Evolutionary conservation across 805 yeast species (phyloP).

Genomic region (Teunomyces barrocoloradensis): DNA sequence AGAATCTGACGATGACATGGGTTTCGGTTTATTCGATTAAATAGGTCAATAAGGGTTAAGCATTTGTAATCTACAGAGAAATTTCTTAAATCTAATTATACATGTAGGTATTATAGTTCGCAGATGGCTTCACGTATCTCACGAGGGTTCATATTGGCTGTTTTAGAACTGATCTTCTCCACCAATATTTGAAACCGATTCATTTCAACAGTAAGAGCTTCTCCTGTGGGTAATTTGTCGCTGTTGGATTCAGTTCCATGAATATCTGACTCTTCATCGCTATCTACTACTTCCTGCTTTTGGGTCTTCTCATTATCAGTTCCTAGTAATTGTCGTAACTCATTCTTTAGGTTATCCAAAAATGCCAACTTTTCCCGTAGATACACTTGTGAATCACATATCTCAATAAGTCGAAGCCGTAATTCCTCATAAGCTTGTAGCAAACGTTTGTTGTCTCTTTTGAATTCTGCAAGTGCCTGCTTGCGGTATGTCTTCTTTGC

Average conservation of each 20-base stretch:
- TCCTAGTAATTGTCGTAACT: slow-evolving; percentile 4
- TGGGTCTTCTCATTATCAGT: background rate
- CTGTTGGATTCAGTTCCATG: background rate
- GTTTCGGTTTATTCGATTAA: slow-evolving; percentile 98
- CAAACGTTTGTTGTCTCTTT: background rate
- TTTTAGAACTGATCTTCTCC: slow-evolving; percentile 19
- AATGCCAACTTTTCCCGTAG: slow-evolving; percentile 30
- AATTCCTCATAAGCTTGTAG: slow-evolving; percentile 20
- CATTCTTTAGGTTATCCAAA: slow-evolving; percentile 14
- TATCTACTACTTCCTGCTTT: slow-evolving; percentile 12
- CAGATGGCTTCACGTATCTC: slow-evolving; percentile 4
- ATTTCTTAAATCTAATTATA: background rate
- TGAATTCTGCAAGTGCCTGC: background rate
- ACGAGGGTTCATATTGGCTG: slow-evolving; percentile 2
- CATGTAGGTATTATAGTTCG: background rate
- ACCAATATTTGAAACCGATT: slow-evolving; percentile 26
- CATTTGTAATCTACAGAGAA: slow-evolving; percentile 1
- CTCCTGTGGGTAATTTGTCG: background rate
- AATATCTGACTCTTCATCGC: slow-evolving; percentile 18
- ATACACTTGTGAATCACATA: slow-evolving; percentile 22
- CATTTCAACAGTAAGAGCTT: slow-evolving; percentile 16
- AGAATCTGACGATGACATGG: slow-evolving; percentile 74
- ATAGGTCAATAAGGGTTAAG: slow-evolving; percentile 3
- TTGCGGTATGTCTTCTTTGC: background rate
- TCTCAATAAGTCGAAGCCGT: slow-evolving; percentile 13